Conservation (phyloP, 2,329 filamentous ascomycete genomes). For the Phyllosticta paracitricarpa region DNA sequence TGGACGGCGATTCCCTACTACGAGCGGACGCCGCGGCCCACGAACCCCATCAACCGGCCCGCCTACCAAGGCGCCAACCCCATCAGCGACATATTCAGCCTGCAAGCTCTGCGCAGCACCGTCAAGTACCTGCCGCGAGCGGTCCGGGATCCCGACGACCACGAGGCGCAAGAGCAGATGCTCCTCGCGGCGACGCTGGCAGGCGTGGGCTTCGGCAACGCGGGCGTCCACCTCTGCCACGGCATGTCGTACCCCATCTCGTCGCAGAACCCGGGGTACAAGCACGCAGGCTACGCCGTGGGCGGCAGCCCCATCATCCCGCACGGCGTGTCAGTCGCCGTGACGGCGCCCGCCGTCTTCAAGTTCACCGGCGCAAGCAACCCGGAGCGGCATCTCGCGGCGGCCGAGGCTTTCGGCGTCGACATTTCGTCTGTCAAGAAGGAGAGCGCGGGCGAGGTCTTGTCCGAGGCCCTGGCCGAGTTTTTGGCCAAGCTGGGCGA, state of each 20-base stretch:
- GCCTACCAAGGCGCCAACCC: conserved; percentile 97
- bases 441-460: conserved; percentile 80
- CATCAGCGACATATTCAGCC: conserved; percentile 92
- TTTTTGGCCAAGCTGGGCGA: conserved; percentile 81
- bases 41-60: conserved; percentile 81
- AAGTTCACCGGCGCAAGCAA: conserved; percentile 86
- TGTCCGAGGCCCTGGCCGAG: conserved; percentile 69
- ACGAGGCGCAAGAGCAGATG: conserved; percentile 92
- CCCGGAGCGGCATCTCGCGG: conserved; percentile 80
- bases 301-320: conserved; percentile 69
- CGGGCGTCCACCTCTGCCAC: conserved; percentile 82
- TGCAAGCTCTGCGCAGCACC: conserved; percentile 72
- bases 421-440: conserved; percentile 80
- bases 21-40: conserved; percentile 71
- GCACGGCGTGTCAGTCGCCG: conserved; percentile 89
- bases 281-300: conserved; percentile 77
- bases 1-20: conserved; percentile 97
- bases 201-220: conserved; percentile 94
- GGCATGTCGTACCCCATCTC: conserved; percentile 98
- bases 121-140: conserved; percentile 88
- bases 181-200: conserved; percentile 87
- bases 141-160: conserved; percentile 78
- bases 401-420: conserved; percentile 83
- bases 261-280: conserved; percentile 85
- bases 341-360: conserved; percentile 89